Base-by-base conservation (phyloP, 1,284 basidiomycete species). In the Porogramme epimiltina region DNA sequence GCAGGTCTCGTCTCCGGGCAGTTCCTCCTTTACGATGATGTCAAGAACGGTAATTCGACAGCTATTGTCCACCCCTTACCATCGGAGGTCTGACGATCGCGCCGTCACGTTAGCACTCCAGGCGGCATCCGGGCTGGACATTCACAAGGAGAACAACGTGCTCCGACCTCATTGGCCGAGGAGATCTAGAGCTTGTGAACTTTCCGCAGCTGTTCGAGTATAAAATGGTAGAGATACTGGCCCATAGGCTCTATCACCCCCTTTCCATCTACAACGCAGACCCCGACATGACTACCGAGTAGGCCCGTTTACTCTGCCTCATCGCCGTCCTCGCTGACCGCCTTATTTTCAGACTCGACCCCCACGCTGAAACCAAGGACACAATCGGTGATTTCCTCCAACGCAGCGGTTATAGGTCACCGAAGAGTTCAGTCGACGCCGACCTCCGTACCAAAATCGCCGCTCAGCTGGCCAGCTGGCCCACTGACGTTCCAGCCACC, bases 1-100 rank as follows among this genome's bases (percentile, higher is more conserved):
- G 88, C 87, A 1, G 89, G 89, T 19, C 73, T 92, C 4, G 89
- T 92, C 9, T 76, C 82, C 0, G 87, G 87, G 3, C 91, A 93
- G 66, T 93, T 93, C 73, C 63, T 92, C 57, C 79, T 92, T 69
- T 93, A 92, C 61, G 85, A 81, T 15, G 78, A 69, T 4, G 81
- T 92, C 56, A 91, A 91, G 71, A 71, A 81, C 50, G 78, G 84
- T 81, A 63, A 47, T 74, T 63, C 15, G 33, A 33, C 36, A n/a
- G n/a, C 42, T 46, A 23, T 25, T 39, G 24, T 48, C 49, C n/a
- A n/a, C n/a, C n/a, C n/a, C n/a, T n/a, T n/a, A n/a, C n/a, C n/a
- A 3, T n/a, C n/a, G n/a, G n/a, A n/a, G n/a, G 24, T 25, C 20
- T 25, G 33, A 11, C 20, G 6, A 16, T 41, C 22, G 24, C 19